Conservation (phyloP, 148 eudicot species). For the Suaeda aralocaspica region DNA sequence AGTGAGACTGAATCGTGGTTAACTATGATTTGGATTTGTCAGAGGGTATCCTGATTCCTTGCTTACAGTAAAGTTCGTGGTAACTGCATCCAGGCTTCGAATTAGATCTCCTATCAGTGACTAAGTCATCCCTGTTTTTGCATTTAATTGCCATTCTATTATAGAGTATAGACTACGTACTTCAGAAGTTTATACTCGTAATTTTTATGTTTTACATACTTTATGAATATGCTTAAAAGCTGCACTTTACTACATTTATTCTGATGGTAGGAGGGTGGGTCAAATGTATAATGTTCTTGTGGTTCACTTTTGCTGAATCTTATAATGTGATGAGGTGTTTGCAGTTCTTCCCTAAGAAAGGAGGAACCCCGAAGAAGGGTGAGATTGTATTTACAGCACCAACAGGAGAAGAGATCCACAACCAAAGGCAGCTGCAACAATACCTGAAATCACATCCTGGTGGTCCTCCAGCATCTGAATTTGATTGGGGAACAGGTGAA, state of each 20-base stretch:
- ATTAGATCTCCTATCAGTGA: background rate
- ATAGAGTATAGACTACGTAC: too few species aligned
- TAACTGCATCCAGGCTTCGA: background rate
- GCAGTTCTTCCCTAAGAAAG: slow-evolving; percentile 71
- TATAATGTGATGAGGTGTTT: too few species aligned
- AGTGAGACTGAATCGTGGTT: background rate
- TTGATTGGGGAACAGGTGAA: slow-evolving; percentile 90
- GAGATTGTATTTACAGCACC: slow-evolving; percentile 79
- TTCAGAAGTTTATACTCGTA: too few species aligned
- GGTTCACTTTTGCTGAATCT: slow-evolving; percentile 1
- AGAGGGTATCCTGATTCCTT: background rate
- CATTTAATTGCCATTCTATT: too few species aligned
- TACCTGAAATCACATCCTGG: slow-evolving; percentile 86
- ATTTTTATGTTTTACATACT: background rate
- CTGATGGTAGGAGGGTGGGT: background rate
- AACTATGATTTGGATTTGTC: background rate
- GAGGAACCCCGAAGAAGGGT: slow-evolving; percentile 70
- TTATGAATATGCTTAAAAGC: background rate
- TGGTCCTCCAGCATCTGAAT: slow-evolving; percentile 63
- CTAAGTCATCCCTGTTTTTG: too few species aligned
- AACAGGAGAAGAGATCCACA: slow-evolving; percentile 83
- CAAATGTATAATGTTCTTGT: background rate
- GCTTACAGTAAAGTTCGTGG: background rate
- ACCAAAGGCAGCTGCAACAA: slow-evolving; percentile 63
- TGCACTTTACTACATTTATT: background rate